Base-by-base conservation (phyloP, 768 basidiomycete genomes). In the Tulasnella sp. region DNA sequence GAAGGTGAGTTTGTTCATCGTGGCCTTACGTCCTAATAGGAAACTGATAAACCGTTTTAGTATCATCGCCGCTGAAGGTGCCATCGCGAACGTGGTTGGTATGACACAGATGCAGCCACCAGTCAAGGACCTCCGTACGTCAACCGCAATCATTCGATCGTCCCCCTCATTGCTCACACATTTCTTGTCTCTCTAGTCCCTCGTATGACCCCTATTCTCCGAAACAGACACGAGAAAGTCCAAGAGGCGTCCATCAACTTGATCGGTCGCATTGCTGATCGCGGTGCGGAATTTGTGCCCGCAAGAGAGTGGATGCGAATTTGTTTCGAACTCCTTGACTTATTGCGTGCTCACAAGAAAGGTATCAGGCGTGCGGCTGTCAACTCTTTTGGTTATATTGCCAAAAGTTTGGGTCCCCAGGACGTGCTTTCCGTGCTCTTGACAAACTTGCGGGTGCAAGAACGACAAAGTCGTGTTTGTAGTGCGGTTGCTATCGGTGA, bases 21-120 rank as follows among this genome's bases (percentile, higher is more conserved):
- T 16, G n/a, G 24, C 10, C 35, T 35, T 7, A 40, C 19, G 19
- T 43, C 16, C 53, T 13, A 27, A 28, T 8, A 20, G 22, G 27
- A n/a, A 37, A 24, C 51, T 53, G 13, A 54, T 19, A 32, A 19
- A 8, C 37, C 0, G n/a, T 24, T 22, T 29, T 64, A 96, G 93
- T 70, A 93, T 99, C 66, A 99, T 98, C 65, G 92, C 93, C 42
- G 95, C 95, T 37, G 89, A 91, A 61, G 93, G 90, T 57, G 95
- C 95, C 42, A 98, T 99, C 61, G 95, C 95, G 58, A 98, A 98
- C 60, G 95, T 98, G 44, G 95, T 99, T 56, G 95, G 95, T 67
- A 99, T 98, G 95, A 95, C 95, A 8, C 90, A 96, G 65, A 99
- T 99, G 95, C 96, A 95, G 64, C 95, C 95, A 12, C 95, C 95